phyloP scores from a whole-genome alignment of 1,139 yeast species.

The Hyphopichia fennica region DNA sequence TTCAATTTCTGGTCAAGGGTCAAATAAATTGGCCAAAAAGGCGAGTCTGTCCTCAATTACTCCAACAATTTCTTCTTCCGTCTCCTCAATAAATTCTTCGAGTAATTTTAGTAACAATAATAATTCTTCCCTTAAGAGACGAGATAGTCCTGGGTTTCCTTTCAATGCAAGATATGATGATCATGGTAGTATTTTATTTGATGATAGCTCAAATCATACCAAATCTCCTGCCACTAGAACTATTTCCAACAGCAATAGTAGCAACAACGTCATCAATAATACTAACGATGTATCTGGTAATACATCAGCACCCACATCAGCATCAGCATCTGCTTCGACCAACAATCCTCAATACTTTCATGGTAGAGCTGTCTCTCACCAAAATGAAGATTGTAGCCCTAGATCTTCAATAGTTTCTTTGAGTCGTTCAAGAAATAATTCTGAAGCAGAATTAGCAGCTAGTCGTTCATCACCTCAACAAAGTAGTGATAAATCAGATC shows the following conservation, averaged over 20 bases:
- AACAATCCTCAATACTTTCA: not conserved
- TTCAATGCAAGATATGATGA: slow-evolving; percentile 8
- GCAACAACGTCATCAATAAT: not conserved
- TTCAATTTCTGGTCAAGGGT: not conserved
- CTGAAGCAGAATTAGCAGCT: slow-evolving; percentile 1
- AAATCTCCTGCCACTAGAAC: not conserved
- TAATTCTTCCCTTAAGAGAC: not conserved
- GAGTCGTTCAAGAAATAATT: not conserved
- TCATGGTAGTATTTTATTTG: slow-evolving; percentile 3
- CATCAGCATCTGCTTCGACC: too few species aligned
- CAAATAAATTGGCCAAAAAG: not conserved
- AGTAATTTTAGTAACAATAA: not conserved
- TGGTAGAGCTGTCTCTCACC: not conserved
- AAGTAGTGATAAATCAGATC: not conserved
- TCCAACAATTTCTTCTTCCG: slow-evolving; percentile 1
- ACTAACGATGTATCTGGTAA: not conserved
- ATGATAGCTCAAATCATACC: not conserved
- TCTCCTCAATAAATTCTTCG: not conserved
- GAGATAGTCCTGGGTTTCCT: slow-evolving; percentile 5
- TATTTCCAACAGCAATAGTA: not conserved
- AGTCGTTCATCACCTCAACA: not conserved
- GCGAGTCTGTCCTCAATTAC: slow-evolving; percentile 1
- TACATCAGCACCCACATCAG: not conserved
- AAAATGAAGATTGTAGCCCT: slow-evolving; percentile 20
- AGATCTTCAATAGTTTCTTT: slow-evolving; percentile 25